A percentile compares a stretch with the other conserved stretches of the same genome.
These are phyloP conservation scores for Diaporthe sp. DNA, from an alignment of 2,329 filamentous ascomycete genomes.

Conservation along the genomic window DNA sequence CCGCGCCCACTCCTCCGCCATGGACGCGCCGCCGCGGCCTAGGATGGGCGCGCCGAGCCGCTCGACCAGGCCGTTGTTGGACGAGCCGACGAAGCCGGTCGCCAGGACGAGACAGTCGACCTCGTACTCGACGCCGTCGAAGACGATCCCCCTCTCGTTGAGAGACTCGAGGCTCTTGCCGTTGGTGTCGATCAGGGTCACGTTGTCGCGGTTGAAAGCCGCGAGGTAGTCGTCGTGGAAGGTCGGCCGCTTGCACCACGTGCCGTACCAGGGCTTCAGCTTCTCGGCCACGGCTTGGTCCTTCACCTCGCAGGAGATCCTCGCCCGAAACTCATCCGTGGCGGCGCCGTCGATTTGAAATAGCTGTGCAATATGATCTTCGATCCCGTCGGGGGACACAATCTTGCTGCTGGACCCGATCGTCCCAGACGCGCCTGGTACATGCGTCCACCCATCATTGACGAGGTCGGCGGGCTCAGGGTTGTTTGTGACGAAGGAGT, in stretches of 20 bases:
- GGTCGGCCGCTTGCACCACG: constrained; percentile 63
- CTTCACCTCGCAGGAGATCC: background rate
- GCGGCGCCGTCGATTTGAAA: background rate
- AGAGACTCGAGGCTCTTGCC: constrained; percentile 53
- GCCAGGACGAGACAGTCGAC: constrained; percentile 38
- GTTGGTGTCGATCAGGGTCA: constrained; percentile 60
- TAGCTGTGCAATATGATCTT: background rate
- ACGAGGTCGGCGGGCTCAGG: too few species aligned
- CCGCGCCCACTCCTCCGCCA: background rate
- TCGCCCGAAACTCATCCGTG: background rate
- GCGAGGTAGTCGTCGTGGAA: constrained; percentile 61
- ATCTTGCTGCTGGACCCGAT: background rate
- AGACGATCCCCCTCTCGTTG: constrained; percentile 51
- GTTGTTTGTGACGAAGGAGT: too few species aligned
- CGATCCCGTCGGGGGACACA: background rate
- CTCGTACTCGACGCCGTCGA: constrained; percentile 51
- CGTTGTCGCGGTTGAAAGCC: constrained; percentile 60
- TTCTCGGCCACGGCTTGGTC: background rate
- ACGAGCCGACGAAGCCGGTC: too few species aligned
- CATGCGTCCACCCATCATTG: too few species aligned
- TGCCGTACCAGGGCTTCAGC: constrained; percentile 62
- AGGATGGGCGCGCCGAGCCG: background rate
- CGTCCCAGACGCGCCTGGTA: background rate
- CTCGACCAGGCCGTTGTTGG: background rate
- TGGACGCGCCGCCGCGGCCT: background rate